These are phyloP conservation scores for Ceratocystis eucalypticola DNA, from an alignment of 2,329 filamentous ascomycete genomes.

Conservation along the genomic window DNA sequence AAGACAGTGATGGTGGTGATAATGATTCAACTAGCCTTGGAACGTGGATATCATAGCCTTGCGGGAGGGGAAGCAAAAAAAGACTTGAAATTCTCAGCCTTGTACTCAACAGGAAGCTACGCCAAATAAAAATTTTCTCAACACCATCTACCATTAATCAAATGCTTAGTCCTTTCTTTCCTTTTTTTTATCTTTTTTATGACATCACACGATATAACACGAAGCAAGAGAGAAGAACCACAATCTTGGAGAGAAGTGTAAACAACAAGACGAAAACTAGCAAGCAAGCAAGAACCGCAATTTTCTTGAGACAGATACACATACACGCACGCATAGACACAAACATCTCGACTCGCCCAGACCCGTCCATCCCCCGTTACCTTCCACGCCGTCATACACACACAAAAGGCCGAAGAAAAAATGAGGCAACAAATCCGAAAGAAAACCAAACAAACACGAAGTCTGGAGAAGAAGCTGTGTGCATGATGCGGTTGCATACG, in stretches of 20 bases:
- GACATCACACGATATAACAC: not conserved
- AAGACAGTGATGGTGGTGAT: not conserved
- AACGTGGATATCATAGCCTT: not conserved
- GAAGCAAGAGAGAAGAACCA: not conserved
- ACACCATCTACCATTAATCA: not conserved
- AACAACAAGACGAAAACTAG: not conserved
- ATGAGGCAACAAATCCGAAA: not conserved
- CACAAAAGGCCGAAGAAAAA: not conserved
- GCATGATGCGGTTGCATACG: constrained; percentile 2
- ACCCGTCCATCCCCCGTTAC: not conserved
- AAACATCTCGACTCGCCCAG: not conserved
- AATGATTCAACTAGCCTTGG: not conserved
- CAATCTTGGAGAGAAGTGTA: not conserved
- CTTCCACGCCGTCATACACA: not conserved
- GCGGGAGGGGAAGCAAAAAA: not conserved
- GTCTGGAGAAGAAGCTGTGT: not conserved
- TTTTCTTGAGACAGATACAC: not conserved
- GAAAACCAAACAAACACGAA: not conserved
- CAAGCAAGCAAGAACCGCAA: not conserved
- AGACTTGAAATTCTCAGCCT: not conserved
- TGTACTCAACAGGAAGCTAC: not conserved
- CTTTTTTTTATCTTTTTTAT: no score
- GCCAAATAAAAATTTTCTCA: not conserved
- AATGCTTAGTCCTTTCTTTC: no score
- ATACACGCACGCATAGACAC: not conserved